phyloP scores from a whole-genome alignment of 2,329 filamentous ascomycete species.

The Cladobotryum protrusum region DNA sequence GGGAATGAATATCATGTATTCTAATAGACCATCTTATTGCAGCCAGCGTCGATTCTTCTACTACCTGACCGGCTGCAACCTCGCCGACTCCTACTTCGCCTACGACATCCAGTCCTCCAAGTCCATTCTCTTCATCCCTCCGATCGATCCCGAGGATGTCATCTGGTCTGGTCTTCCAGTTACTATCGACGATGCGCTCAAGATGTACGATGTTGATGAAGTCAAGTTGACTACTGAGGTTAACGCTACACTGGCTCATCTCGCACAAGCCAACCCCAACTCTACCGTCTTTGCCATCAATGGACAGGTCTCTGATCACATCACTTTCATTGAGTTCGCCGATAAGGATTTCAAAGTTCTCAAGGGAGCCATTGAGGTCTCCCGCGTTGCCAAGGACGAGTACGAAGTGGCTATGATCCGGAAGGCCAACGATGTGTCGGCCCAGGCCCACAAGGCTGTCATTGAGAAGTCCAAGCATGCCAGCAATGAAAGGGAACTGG shows the following conservation, averaged over 20 bases:
- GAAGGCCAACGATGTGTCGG: conserved; percentile 65
- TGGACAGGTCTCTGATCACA: conserved; percentile 65
- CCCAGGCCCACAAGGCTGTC: conserved; percentile 59
- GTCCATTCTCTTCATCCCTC: conserved; percentile 85
- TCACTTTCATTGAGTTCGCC: conserved; percentile 66
- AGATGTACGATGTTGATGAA: conserved; percentile 74
- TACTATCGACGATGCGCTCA: conserved; percentile 65
- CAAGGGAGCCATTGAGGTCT: conserved; percentile 60
- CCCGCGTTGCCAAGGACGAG: conserved; percentile 65
- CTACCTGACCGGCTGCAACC: conserved; percentile 80
- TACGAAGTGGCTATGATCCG: conserved; percentile 68
- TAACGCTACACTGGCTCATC: conserved; percentile 60
- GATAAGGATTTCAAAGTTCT: conserved; percentile 52
- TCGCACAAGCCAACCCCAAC: conserved; percentile 33
- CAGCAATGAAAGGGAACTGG: conserved; percentile 74
- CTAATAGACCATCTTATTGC: not conserved
- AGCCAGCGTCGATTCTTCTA: conserved; percentile 91
- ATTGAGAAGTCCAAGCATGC: conserved; percentile 56
- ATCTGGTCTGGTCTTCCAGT: conserved; percentile 91
- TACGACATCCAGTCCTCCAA: conserved; percentile 72
- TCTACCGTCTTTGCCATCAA: conserved; percentile 67
- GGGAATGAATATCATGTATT: not conserved
- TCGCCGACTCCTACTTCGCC: conserved; percentile 72
- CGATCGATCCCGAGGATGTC: conserved; percentile 78
- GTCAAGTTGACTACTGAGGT: conserved; percentile 68